Evolutionary conservation across 1,284 basidiomycete species (phyloP).

Genomic region (Stygiomarasmius scandens): DNA sequence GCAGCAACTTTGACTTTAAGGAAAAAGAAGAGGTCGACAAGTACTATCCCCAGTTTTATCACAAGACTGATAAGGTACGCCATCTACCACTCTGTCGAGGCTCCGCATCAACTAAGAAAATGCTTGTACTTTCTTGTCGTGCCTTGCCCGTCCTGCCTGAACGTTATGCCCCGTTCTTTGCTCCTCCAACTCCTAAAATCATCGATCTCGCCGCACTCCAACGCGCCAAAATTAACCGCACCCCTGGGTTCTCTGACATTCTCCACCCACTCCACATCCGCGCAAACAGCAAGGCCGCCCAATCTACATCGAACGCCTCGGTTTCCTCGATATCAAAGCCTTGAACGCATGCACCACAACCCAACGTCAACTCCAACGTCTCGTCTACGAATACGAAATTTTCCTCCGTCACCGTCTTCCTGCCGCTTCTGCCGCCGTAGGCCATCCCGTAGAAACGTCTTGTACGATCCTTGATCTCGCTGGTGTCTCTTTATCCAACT

Average conservation of each 20-base stretch:
- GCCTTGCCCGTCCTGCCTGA: not conserved
- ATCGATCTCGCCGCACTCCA: too few relatives aligned
- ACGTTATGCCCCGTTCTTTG: not conserved
- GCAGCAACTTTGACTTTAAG: conserved; percentile 85
- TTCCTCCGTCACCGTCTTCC: conserved; percentile 82
- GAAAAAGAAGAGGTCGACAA: conserved; percentile 87
- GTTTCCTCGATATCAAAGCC: conserved; percentile 85
- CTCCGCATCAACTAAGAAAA: too few relatives aligned
- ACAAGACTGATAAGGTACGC: conserved; percentile 89
- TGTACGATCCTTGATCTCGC: conserved; percentile 97
- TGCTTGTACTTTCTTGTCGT: not conserved
- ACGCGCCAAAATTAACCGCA: not conserved
- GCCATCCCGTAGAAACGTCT: conserved; percentile 92
- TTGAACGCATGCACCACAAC: conserved; percentile 82
- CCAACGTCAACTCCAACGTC: conserved; percentile 87
- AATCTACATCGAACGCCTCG: conserved; percentile 93
- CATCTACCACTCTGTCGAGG: not conserved
- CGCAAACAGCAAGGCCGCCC: conserved; percentile 84
- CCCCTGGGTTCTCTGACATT: not conserved
- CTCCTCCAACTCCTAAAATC: not conserved
- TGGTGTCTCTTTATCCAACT: conserved; percentile 80
- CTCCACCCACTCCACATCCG: not conserved
- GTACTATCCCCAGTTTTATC: conserved; percentile 96
- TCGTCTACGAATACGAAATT: conserved; percentile 94
- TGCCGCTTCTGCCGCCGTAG: conserved; percentile 71